phyloP scores from a whole-genome alignment of 495 filamentous ascomycete genomes.

The Xylaria castorea region DNA sequence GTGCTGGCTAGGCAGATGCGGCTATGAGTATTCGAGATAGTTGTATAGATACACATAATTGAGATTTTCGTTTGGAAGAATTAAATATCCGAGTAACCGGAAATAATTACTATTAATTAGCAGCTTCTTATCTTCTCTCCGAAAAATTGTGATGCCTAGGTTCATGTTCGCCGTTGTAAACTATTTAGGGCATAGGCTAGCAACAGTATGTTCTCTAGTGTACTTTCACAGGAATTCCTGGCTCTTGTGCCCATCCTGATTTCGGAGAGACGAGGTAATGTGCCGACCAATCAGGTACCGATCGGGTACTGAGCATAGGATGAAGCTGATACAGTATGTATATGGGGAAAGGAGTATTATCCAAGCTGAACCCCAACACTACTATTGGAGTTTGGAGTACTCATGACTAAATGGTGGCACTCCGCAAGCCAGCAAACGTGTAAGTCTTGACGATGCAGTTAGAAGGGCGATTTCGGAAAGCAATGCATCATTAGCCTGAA shows the following conservation, averaged over 20 bases:
- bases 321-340: background rate
- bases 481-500: background rate
- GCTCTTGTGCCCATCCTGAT: background rate
- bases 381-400: background rate
- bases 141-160: background rate
- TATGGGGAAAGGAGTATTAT: background rate
- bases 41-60: constrained; percentile 12
- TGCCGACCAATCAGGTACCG: background rate
- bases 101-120: background rate
- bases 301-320: background rate
- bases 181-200: background rate
- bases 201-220: background rate
- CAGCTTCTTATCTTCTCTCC: background rate
- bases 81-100: background rate
- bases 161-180: background rate
- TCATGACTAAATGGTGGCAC: background rate
- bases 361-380: background rate
- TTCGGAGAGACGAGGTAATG: background rate
- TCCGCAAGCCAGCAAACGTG: background rate
- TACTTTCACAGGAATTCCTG: background rate
- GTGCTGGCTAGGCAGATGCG: background rate
- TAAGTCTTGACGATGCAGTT: background rate
- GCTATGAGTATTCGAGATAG: background rate
- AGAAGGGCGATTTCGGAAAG: background rate
- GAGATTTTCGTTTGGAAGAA: background rate